A percentile compares a stretch with the other conserved stretches of the same genome.
phyloP scores from a whole-genome alignment of 495 filamentous ascomycete species.

The Podospora tetraspora region DNA sequence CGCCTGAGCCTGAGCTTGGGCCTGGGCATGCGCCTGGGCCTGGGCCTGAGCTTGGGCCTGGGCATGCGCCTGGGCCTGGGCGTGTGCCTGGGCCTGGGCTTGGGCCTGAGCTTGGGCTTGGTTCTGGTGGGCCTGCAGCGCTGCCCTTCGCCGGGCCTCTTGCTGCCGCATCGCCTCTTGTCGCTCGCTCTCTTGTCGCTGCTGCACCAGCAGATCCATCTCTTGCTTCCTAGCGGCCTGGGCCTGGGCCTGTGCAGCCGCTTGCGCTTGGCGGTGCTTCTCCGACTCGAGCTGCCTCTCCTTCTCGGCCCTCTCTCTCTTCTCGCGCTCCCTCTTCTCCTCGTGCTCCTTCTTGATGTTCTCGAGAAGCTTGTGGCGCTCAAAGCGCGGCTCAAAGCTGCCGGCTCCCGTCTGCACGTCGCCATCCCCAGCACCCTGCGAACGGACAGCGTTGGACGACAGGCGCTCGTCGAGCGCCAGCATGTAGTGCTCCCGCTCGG shows the following conservation, averaged over 20 bases:
- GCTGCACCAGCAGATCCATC: constrained; percentile 14
- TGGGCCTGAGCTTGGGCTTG: constrained; percentile 49
- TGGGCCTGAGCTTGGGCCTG: constrained; percentile 46
- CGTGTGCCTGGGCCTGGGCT: constrained; percentile 45
- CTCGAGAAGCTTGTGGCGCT: constrained; percentile 82
- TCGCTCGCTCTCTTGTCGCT: constrained; percentile 21
- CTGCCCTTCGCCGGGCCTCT: constrained; percentile 30
- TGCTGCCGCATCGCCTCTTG: constrained; percentile 32
- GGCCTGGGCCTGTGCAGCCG: constrained; percentile 8
- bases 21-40: constrained; percentile 44
- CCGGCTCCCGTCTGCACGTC: constrained; percentile 67
- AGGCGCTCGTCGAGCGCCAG: constrained; percentile 87
- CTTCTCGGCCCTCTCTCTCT: constrained; percentile 57
- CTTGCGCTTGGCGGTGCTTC: constrained; percentile 38
- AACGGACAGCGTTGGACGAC: constrained; percentile 51
- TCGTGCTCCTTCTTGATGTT: constrained; percentile 74
- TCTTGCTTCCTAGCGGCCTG: constrained; percentile 19
- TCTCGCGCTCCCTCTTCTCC: constrained; percentile 63
- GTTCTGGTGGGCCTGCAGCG: constrained; percentile 35
- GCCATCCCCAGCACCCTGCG: constrained; percentile 56
- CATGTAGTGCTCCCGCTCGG: constrained; percentile 85
- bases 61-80: constrained; percentile 48
- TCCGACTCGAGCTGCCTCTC: constrained; percentile 55
- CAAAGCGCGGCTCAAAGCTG: constrained; percentile 80
- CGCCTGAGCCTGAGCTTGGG: constrained; percentile 36